Percentiles rank a stretch among this genome's conserved stretches.
These are phyloP conservation scores for Musa beccarii DNA, from an alignment of 176 grass and related monocot species.

Conservation along the genomic window DNA sequence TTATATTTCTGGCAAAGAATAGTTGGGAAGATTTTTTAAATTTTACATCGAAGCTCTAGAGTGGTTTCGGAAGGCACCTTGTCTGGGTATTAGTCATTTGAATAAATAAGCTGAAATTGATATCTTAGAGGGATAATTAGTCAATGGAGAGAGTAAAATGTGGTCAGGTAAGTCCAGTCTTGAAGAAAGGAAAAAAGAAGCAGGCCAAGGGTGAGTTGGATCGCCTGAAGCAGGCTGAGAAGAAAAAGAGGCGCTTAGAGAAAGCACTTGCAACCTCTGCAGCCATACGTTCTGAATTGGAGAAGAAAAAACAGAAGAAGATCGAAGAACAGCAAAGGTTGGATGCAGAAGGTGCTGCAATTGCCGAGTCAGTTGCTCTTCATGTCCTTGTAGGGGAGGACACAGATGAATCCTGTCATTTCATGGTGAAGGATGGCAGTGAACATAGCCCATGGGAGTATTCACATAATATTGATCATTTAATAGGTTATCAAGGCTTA, in stretches of 20 bases:
- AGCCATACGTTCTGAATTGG: slow-evolving; percentile 61
- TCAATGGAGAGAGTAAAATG: slow-evolving; percentile 55
- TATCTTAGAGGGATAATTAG: not conserved
- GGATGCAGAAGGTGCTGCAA: slow-evolving; percentile 88
- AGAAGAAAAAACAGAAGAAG: slow-evolving; percentile 72
- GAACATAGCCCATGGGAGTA: slow-evolving; percentile 38
- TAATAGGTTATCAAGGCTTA: not conserved
- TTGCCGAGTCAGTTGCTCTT: slow-evolving; percentile 88
- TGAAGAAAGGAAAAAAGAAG: slow-evolving; percentile 58
- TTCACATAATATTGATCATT: slow-evolving; percentile 7
- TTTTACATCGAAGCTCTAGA: not conserved
- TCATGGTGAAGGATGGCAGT: slow-evolving; percentile 35
- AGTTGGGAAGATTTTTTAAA: not conserved
- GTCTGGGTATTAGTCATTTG: not conserved
- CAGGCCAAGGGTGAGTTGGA: slow-evolving; percentile 41
- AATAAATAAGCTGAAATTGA: not conserved
- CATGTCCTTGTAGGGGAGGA: slow-evolving; percentile 92
- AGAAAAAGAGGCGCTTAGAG: slow-evolving; percentile 65
- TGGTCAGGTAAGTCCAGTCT: slow-evolving; percentile 23
- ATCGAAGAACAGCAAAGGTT: slow-evolving; percentile 73
- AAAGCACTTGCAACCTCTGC: slow-evolving; percentile 68
- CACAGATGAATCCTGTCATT: slow-evolving; percentile 51
- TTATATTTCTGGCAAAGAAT: not conserved
- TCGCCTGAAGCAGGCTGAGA: slow-evolving; percentile 50
- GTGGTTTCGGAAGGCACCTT: too few species aligned